phyloP scores from a whole-genome alignment of 1,284 basidiomycete species.

The Ustilago cynodontis region DNA sequence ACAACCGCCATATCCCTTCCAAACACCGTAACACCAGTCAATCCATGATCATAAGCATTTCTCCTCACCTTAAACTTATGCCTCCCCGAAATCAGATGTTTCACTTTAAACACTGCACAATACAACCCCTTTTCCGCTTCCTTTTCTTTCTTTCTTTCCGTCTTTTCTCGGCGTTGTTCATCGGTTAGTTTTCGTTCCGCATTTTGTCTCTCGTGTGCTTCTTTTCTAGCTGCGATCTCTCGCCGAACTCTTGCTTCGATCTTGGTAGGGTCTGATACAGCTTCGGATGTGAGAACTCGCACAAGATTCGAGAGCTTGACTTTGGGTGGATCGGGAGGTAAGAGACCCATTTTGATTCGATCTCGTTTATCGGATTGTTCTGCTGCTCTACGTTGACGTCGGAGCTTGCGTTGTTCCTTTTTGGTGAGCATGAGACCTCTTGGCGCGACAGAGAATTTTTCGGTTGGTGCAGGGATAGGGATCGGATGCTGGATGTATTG shows the following conservation, averaged over 20 bases:
- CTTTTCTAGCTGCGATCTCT: slow-evolving; percentile 89
- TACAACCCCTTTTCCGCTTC: slow-evolving; percentile 87
- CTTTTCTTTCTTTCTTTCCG: slow-evolving; percentile 73
- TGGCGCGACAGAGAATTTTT: slow-evolving; percentile 80
- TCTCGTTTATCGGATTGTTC: slow-evolving; percentile 95
- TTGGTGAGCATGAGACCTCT: slow-evolving; percentile 67
- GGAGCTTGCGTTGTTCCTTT: slow-evolving; percentile 95
- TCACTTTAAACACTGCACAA: slow-evolving; percentile 87
- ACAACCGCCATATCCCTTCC: slow-evolving; percentile 89
- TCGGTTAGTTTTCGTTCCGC: slow-evolving; percentile 88
- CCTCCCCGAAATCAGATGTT: slow-evolving; percentile 87
- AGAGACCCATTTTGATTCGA: slow-evolving; percentile 92
- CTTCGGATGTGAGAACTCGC: slow-evolving; percentile 96
- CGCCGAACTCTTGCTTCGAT: slow-evolving; percentile 93
- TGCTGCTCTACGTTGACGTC: slow-evolving; percentile 86
- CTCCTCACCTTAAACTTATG: slow-evolving; percentile 96
- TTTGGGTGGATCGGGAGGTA: slow-evolving; percentile 95
- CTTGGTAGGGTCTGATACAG: slow-evolving; percentile 94
- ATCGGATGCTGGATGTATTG: slow-evolving; percentile 97
- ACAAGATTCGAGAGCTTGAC: slow-evolving; percentile 96
- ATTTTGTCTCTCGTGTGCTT: slow-evolving; percentile 91
- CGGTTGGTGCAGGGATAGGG: slow-evolving; percentile 89
- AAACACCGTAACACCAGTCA: slow-evolving; percentile 90
- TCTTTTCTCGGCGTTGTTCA: slow-evolving; percentile 87
- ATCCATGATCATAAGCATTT: slow-evolving; percentile 90